These are phyloP conservation scores for Penicillium sp. DNA, from an alignment of 2,329 filamentous ascomycete species.

Conservation along the genomic window DNA sequence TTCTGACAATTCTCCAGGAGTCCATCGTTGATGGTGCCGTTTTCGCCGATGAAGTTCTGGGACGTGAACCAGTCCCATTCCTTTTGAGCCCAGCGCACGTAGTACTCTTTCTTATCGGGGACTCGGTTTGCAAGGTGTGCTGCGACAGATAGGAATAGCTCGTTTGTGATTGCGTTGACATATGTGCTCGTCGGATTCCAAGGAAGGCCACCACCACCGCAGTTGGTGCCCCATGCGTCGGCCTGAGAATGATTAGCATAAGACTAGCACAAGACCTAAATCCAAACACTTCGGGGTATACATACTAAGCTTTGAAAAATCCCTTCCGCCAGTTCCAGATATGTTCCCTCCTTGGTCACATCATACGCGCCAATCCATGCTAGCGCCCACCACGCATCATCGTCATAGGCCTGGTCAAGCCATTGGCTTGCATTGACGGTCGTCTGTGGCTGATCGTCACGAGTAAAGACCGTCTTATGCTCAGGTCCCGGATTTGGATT, in stretches of 20 bases:
- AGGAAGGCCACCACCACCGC: conserved; percentile 49
- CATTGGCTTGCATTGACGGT: conserved; percentile 27
- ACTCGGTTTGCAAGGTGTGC: conserved; percentile 57
- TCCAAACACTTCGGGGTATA: neutral
- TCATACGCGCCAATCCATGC: conserved; percentile 58
- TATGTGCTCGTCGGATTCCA: conserved; percentile 49
- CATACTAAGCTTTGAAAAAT: conserved; percentile 51
- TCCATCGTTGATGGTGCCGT: conserved; percentile 56
- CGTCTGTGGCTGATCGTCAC: conserved; percentile 5
- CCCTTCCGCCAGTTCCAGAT: conserved; percentile 48
- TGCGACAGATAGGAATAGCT: conserved; percentile 56
- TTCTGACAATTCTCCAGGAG: conserved; percentile 53
- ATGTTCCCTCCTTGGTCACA: conserved; percentile 46
- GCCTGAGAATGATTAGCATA: conserved; percentile 20
- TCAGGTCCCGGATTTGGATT: conserved; percentile 22
- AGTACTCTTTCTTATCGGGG: conserved; percentile 34
- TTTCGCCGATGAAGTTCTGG: conserved; percentile 49
- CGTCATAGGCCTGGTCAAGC: conserved; percentile 47
- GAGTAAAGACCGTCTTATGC: conserved; percentile 11
- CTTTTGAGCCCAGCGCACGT: conserved; percentile 48
- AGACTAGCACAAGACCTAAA: neutral
- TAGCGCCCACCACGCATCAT: conserved; percentile 56
- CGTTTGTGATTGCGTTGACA: conserved; percentile 57
- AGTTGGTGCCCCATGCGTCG: conserved; percentile 44
- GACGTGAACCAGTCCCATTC: conserved; percentile 54